Evolutionary conservation across 306 rosid genomes (phyloP).

Genomic region (Quercus berberidifolia): DNA sequence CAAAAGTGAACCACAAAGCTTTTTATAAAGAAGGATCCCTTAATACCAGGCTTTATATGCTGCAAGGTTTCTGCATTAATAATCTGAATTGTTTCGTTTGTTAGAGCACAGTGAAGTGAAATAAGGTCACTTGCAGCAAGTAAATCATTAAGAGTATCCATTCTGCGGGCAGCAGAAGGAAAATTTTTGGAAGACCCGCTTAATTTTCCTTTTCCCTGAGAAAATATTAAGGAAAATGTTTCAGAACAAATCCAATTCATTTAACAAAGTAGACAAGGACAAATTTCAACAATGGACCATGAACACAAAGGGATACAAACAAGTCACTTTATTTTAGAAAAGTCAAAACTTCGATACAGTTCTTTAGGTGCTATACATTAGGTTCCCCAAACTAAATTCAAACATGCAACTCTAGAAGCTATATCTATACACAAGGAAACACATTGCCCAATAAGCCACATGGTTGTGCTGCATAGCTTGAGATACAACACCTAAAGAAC

Average conservation of each 20-base stretch:
- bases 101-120: constrained; percentile 90
- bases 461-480: too few relatives aligned
- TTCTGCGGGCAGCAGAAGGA: constrained; percentile 89
- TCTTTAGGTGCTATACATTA: too few relatives aligned
- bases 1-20: background rate
- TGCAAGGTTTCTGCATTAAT: constrained; percentile 88
- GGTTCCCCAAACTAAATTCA: too few relatives aligned
- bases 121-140: constrained; percentile 97
- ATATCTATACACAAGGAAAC: too few relatives aligned
- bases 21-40: constrained; percentile 1
- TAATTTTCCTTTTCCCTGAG: constrained; percentile 57
- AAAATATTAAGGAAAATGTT: constrained; percentile 16
- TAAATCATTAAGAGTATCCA: constrained; percentile 97
- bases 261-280: background rate
- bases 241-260: background rate
- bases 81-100: constrained; percentile 88
- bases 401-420: too few relatives aligned
- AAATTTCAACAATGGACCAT: background rate
- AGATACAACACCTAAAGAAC: too few relatives aligned
- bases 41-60: constrained; percentile 84
- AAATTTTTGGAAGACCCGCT: constrained; percentile 43
- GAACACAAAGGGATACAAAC: background rate
- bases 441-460: too few relatives aligned
- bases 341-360: background rate
- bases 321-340: background rate